Base-by-base conservation (phyloP, 176 grass and related monocot species). In the Oryza officinalis region DNA sequence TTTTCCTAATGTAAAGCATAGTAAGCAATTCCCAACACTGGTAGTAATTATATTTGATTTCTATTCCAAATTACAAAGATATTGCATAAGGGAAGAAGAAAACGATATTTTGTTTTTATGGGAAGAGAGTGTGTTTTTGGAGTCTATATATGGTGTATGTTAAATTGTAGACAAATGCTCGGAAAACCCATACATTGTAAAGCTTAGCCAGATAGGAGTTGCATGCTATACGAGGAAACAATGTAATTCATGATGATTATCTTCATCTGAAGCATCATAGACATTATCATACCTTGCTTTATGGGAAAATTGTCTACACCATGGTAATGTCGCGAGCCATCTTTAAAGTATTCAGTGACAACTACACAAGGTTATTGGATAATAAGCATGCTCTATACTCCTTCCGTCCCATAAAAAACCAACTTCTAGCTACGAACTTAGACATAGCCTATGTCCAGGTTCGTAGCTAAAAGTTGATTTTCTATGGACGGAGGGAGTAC, bases 211-310 rank as follows among this genome's bases (percentile, higher is more conserved):
- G 5, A 61, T 82, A 81, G 20, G 54, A 59, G 20, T 61, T 11
- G 3, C 50, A 63, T 54, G 44, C 25, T 72, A 27, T 82, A 73
- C 5, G 13, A 73, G 18, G 54, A 45, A 72, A 73, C 44, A 1
- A 63, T 73, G 6, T 63, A 63, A 61, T 32, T 30, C 18, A 73
- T 11, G 17, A 57, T 57, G 50, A 57, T 32, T 61, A 28, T 27
- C 35, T 82, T 23, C 69, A 44, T 72, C 26, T 72, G 52, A 73
- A 81, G 69, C 28, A 72, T 37, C 3, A 60, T 13, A 81, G n/a
- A 30, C n/a, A 10, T 82, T 40, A 81, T 26, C 28, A 63, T 20
- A 63, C 17, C 26, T 72, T 35, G 69, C 14, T 46, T 45, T 72
- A 72, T 23, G 4, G 45, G 17, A 38, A 45, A 72, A 72, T 45